Percentiles rank a stretch among this genome's conserved stretches.
Evolutionary conservation across 805 yeast species (phyloP).

Genomic region (Yarrowia deformans): DNA sequence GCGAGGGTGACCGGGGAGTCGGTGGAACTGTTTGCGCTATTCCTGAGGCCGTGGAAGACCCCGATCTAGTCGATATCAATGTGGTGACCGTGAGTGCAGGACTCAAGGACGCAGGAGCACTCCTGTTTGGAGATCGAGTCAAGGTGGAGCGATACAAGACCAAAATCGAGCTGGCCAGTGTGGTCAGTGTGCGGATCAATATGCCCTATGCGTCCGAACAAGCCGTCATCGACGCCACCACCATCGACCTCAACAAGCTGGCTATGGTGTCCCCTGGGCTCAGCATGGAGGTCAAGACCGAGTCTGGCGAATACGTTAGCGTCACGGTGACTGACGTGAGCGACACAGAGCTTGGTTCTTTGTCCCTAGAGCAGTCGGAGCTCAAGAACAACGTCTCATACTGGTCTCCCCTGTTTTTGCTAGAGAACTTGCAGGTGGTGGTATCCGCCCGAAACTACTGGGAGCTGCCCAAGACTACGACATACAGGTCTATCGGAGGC

Average conservation of each 20-base stretch:
- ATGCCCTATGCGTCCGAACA: slow-evolving; percentile 44
- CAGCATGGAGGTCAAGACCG: slow-evolving; percentile 53
- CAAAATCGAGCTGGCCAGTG: slow-evolving; percentile 56
- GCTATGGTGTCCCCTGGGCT: slow-evolving; percentile 47
- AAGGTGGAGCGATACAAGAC: slow-evolving; percentile 58
- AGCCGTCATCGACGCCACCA: slow-evolving; percentile 45
- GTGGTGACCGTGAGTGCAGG: slow-evolving; percentile 46
- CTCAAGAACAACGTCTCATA: slow-evolving; percentile 44
- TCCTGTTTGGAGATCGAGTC: slow-evolving; percentile 61
- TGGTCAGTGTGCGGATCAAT: slow-evolving; percentile 51
- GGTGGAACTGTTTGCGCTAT: slow-evolving; percentile 25
- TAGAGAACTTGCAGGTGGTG: slow-evolving; percentile 33
- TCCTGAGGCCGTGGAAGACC: slow-evolving; percentile 42
- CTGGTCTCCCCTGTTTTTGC: slow-evolving; percentile 59
- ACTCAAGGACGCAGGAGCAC: slow-evolving; percentile 54
- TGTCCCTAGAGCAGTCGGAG: slow-evolving; percentile 49
- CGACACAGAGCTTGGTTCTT: slow-evolving; percentile 53
- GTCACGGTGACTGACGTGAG: slow-evolving; percentile 62
- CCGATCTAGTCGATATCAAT: slow-evolving; percentile 43
- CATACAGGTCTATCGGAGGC: slow-evolving; percentile 78
- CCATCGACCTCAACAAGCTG: slow-evolving; percentile 52
- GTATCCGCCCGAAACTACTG: slow-evolving; percentile 40
- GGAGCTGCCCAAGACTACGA: slow-evolving; percentile 42
- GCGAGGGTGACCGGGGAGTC: slow-evolving; percentile 30
- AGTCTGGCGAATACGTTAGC: slow-evolving; percentile 47